Evolutionary conservation across 1,284 basidiomycete species (phyloP).

Genomic region (Amylostereum chailletii): DNA sequence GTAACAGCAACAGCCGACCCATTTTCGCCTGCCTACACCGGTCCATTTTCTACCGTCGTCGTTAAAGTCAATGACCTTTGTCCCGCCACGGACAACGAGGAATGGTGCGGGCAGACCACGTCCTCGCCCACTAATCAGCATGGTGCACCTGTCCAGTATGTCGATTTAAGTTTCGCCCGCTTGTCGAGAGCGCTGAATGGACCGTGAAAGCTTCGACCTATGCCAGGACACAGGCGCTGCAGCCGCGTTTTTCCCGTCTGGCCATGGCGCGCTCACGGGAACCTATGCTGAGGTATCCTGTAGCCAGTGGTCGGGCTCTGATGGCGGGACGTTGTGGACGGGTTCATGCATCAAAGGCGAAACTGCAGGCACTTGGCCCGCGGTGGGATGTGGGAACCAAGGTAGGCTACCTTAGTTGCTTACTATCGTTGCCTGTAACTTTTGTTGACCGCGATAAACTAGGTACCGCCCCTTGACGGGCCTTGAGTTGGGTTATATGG

Average conservation of each 20-base stretch:
- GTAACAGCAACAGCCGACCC: slow-evolving; percentile 43
- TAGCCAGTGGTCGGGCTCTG: slow-evolving; percentile 44
- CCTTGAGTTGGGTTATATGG: too few species aligned
- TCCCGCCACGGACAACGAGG: slow-evolving; percentile 38
- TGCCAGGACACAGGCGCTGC: slow-evolving; percentile 49
- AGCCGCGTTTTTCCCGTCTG: slow-evolving; percentile 45
- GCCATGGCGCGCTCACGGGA: slow-evolving; percentile 43
- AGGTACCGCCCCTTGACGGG: slow-evolving; percentile 2
- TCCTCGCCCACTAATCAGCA: slow-evolving; percentile 34
- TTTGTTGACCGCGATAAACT: too few species aligned
- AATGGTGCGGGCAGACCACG: slow-evolving; percentile 45
- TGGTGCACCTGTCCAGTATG: slow-evolving; percentile 40
- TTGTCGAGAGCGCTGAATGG: background rate
- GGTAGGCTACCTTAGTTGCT: slow-evolving; percentile 22
- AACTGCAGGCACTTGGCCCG: slow-evolving; percentile 40
- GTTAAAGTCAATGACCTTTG: slow-evolving; percentile 50
- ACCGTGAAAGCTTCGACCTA: slow-evolving; percentile 41
- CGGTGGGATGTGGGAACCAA: slow-evolving; percentile 42
- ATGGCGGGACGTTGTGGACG: slow-evolving; percentile 34
- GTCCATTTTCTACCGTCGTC: slow-evolving; percentile 45
- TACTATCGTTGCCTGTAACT: background rate
- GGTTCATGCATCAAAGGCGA: slow-evolving; percentile 44
- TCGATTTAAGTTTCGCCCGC: background rate
- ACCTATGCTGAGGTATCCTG: slow-evolving; percentile 46
- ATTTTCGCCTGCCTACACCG: slow-evolving; percentile 38